Base-by-base conservation (phyloP, 2,329 filamentous ascomycete genomes). In the Nemania sp. region DNA sequence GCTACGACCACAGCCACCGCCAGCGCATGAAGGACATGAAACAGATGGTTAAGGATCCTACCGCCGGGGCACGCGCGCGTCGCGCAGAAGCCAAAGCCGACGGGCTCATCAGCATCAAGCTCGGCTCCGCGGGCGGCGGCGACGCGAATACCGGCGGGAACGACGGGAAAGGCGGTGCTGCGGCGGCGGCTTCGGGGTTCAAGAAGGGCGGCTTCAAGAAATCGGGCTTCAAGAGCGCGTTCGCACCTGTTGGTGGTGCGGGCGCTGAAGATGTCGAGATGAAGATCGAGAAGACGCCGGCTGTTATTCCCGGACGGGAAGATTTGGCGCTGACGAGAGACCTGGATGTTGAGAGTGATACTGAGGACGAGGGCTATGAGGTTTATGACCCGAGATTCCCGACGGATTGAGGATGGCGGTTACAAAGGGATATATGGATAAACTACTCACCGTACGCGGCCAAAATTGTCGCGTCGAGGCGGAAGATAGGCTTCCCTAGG, bases 1-100 rank as follows among this genome's bases (percentile, higher is more conserved):
- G 92, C 75, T 98, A 98, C 80, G 96, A 98, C 78, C 96, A 99
- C 81, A 92, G 93, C 74, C 96, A 99, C 81, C 94, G 94, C 79
- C 94, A 97, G 82, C 91, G 93, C 57, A 87, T 94, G 66, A 93
- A 93, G 80, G 92, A 96, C 75, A 94, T 95, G 92, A 93, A 93
- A 81, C 90, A 92, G 75, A 91, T 94, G 84, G 90, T 92, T 35
- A 89, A 90, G 73, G 90, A 93, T 72, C 89, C 92, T 1, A 86
- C 85, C 62, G 89, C 89, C 26, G 86, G 85, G 15, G 87, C 85
- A 24, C 88, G 89, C 73, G 89, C 91, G 1, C 84, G 90, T n/a
- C 89, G 88, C 74, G 88, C 89, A 38, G 90, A 93, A 77, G 89
- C 89, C 60, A 91, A 91, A 77, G 89, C 89, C 57, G 89, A 91